Evolutionary conservation across 192 early-diverging fungal species (phyloP), one percentile per base, ranked within the genome.

Genomic region (Diversispora epigaea): DNA sequence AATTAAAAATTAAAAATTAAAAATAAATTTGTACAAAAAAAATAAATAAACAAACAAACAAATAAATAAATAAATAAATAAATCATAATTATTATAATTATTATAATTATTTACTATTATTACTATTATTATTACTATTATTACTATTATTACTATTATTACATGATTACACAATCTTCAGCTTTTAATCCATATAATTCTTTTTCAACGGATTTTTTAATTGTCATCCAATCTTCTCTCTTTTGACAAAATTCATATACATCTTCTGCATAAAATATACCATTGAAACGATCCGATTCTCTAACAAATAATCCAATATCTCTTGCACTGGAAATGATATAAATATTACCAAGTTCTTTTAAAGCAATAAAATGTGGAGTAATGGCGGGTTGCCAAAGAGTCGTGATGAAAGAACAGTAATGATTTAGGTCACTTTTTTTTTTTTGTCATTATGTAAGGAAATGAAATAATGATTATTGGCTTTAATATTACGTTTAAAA

Each of bases 261-360:
- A 77, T 95, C 94, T 79, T 95, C 94, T 10, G 91, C 76, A 49
- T 89, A 80, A 57, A 95, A 73, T 25, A 88, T 80, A 17, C 91
- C 92, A 74, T 92, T 86, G 65, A 88, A 95, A 25, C 92, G 84
- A 44, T 87, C 87, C 71, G 88, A 66, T 71, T 95, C 94, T 70
- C 93, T 91, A 43, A 95, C 91, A 49, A 95, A 74, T 63, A 84
- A 86, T 70, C 90, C 86, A 77, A 95, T 83, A 80, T 93, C 93
- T 14, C 79, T 78, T 6, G 89, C 84, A 12, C 84, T 88, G 32
- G 90, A 86, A 43, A 93, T 93, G 65, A 95, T 87, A 66, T 89
- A 95, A 25, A 95, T 78, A 60, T 94, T 94, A 49, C 90, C 92
- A 4, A 95, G 81, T 65, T 92, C 91, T 82, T 94, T 94, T 21